phyloP scores from a whole-genome alignment of 371 early-diverging fungal genomes.

The Aphelidium insulamus region DNA sequence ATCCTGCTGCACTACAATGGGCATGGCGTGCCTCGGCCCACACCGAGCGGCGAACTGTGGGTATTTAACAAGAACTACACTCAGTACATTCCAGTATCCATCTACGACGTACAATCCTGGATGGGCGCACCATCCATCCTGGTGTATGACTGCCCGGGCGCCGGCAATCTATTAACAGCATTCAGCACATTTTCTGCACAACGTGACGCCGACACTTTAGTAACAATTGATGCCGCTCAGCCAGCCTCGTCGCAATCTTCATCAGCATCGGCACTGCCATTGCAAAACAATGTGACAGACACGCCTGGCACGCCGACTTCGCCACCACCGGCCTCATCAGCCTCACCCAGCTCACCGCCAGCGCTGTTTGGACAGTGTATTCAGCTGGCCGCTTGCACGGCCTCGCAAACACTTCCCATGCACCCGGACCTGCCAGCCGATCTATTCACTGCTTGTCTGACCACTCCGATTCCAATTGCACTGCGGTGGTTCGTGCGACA shows the following conservation, averaged over 20 bases:
- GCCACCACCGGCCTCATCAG: conserved; percentile 2
- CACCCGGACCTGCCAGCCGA: conserved; percentile 89
- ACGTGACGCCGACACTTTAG: conserved; percentile 41
- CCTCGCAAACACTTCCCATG: conserved; percentile 68
- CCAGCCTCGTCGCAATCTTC: background rate
- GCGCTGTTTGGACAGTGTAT: conserved; percentile 43
- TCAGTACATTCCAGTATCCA: conserved; percentile 86
- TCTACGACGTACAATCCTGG: conserved; percentile 78
- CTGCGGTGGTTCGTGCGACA: conserved; percentile 74
- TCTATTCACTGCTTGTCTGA: conserved; percentile 82
- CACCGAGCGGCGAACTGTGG: conserved; percentile 90
- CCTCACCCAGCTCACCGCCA: background rate
- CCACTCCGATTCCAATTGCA: conserved; percentile 87
- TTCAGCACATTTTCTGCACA: conserved; percentile 72
- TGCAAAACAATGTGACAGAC: background rate
- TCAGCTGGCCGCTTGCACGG: conserved; percentile 77
- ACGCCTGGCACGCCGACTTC: background rate
- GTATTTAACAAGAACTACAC: conserved; percentile 91
- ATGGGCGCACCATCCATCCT: conserved; percentile 84
- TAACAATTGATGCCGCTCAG: too few relatives aligned
- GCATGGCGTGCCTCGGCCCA: conserved; percentile 91
- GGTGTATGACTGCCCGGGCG: conserved; percentile 87
- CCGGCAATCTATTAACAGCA: conserved; percentile 69
- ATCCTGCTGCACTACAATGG: conserved; percentile 94
- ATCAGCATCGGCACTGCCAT: background rate